Evolutionary conservation across 2,329 filamentous ascomycete species (phyloP), one percentile per base, ranked within the genome.

Genomic region (Colletotrichum lini): DNA sequence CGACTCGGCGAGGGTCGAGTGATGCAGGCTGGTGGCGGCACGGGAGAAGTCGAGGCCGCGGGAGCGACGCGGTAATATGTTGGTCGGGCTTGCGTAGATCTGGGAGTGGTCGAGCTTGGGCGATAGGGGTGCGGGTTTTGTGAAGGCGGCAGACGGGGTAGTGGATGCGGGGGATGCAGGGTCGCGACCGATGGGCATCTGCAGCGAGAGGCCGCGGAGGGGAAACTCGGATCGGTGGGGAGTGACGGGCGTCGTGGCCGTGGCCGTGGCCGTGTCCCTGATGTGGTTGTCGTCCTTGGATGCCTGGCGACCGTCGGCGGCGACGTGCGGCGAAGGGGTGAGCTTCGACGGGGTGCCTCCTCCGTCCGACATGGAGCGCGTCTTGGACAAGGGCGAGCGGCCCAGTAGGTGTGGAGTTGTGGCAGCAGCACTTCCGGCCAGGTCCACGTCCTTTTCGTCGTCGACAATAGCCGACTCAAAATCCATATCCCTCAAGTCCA

Each of bases 41-140:
- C 96, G 90, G 50, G 96, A 96, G 81, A 98, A 98, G 82, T 98
- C 96, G 72, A 98, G 86, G 53, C 96, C 96, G 67, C 96, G 90
- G 40, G 95, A 98, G 72, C 95, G 92, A 74, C 96, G 91, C 21
- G 96, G 96, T 9, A 98, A 88, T 57, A 97, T 93, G 65, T 95
- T 97, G 35, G 93, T 92, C 2, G 95, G 95, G 2, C 94, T 96
- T 52, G 93, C 93, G 84, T 97, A 98, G 58, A 92, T 94, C 75
- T 95, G 93, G 23, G 92, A 92, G 67, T 93, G 89, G 80, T 98
- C 95, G 73, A 96, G 89, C 80, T 97, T 95, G 18, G 95, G 95
- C 2, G 94, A 97, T 71, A 96, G 87, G 75, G 95, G 94, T 35
- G 84, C 83, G n/a, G 91, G 85, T 77, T 88, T 91, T 62, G 79